Conservation (phyloP, 176 grass and related monocot species). For the Zoysia pacifica region DNA sequence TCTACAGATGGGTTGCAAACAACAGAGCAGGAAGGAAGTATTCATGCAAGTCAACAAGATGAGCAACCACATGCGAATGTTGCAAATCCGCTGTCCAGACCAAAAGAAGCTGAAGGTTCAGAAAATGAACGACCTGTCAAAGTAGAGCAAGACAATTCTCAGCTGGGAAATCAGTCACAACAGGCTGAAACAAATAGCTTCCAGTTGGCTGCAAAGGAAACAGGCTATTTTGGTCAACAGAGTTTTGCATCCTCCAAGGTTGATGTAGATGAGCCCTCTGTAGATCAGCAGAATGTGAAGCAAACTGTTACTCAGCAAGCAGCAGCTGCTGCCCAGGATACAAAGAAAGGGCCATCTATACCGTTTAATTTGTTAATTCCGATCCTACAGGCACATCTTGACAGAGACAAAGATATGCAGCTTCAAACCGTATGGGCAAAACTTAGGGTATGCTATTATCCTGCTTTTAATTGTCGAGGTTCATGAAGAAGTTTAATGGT, state of each 20-base stretch:
- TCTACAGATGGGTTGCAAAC: slow-evolving; percentile 32
- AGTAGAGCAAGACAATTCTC: slow-evolving; percentile 20
- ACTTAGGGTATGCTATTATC: slow-evolving; percentile 67
- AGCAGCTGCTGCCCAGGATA: slow-evolving; percentile 51
- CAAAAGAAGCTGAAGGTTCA: slow-evolving; percentile 45
- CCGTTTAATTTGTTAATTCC: slow-evolving; percentile 98
- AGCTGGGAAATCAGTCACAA: slow-evolving; percentile 35
- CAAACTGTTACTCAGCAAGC: slow-evolving; percentile 53
- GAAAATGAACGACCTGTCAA: slow-evolving; percentile 26
- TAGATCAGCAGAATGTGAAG: slow-evolving; percentile 36
- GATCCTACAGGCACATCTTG: slow-evolving; percentile 82
- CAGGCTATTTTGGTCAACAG: slow-evolving; percentile 35
- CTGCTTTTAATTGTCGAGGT: slow-evolving; percentile 12
- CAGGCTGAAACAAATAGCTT: slow-evolving; percentile 48
- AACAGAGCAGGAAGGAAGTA: slow-evolving; percentile 35
- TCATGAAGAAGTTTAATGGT: slow-evolving; percentile 23
- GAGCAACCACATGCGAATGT: slow-evolving; percentile 36
- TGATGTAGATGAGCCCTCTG: slow-evolving; percentile 41
- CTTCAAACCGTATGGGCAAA: slow-evolving; percentile 81
- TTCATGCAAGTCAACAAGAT: slow-evolving; percentile 31
- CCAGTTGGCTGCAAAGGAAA: slow-evolving; percentile 51
- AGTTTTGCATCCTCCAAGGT: slow-evolving; percentile 34
- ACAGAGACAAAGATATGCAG: slow-evolving; percentile 98
- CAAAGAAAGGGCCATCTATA: slow-evolving; percentile 68
- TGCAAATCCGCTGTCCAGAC: slow-evolving; percentile 31